phyloP scores from a whole-genome alignment of 2,329 filamentous ascomycete species.

The Dendrostoma leiphaemia region DNA sequence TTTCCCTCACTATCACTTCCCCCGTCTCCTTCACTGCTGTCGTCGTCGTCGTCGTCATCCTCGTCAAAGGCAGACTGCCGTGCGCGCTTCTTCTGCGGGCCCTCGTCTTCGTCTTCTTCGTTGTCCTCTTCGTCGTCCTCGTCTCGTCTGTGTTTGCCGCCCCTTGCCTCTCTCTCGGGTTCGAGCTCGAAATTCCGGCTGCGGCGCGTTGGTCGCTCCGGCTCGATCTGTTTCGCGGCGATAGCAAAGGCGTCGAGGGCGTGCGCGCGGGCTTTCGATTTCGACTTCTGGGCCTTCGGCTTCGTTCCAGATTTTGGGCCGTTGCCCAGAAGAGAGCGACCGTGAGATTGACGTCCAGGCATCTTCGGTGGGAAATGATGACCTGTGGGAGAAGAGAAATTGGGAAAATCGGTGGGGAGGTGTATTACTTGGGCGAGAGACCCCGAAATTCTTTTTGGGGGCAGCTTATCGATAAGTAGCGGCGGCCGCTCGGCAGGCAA shows the following conservation, averaged over 20 bases:
- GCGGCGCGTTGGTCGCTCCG: constrained; percentile 35
- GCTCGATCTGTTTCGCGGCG: constrained; percentile 49
- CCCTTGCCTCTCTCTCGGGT: constrained; percentile 34
- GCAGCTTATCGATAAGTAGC: constrained; percentile 15
- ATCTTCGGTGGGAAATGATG: too few relatives aligned
- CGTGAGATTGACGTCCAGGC: constrained; percentile 59
- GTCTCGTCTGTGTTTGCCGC: constrained; percentile 39
- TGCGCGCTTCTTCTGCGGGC: constrained; percentile 37
- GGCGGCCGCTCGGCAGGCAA: constrained; percentile 10
- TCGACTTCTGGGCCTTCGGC: constrained; percentile 37
- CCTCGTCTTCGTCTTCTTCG: constrained; percentile 63
- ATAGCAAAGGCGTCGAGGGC: constrained; percentile 58
- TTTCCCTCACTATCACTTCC: constrained; percentile 85
- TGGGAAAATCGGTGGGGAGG: neutral
- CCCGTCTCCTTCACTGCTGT: constrained; percentile 62
- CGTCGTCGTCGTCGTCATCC: constrained; percentile 41
- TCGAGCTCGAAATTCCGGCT: constrained; percentile 52
- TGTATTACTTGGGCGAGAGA: neutral
- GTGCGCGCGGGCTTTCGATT: constrained; percentile 46
- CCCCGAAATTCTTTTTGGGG: constrained; percentile 13
- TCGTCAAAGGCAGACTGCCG: constrained; percentile 38
- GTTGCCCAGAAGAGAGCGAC: constrained; percentile 43
- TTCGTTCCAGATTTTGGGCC: constrained; percentile 21
- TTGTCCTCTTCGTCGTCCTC: constrained; percentile 52
- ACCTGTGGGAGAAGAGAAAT: neutral